A percentile compares a stretch with the other conserved stretches of the same genome.
These are phyloP conservation scores for Rhodomyrtus psidioides DNA, from an alignment of 441 rosid species.

Conservation along the genomic window DNA sequence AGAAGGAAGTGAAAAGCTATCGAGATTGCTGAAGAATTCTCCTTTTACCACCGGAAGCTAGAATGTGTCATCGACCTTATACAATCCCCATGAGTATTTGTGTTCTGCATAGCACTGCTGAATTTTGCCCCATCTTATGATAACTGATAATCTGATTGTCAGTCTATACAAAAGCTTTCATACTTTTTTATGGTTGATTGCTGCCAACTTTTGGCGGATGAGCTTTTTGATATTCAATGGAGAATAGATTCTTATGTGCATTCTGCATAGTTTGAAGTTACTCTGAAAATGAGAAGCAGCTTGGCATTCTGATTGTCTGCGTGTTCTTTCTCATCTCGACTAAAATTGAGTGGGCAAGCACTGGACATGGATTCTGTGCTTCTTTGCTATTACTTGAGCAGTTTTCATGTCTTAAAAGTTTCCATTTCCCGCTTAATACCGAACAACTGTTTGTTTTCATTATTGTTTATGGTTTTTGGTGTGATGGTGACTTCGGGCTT, in stretches of 20 bases:
- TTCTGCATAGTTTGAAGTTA: background rate
- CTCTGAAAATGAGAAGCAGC: background rate
- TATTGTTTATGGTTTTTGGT: background rate
- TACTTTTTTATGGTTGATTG: background rate
- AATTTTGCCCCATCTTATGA: background rate
- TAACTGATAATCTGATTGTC: background rate
- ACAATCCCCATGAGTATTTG: background rate
- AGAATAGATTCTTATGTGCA: background rate
- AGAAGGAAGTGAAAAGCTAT: background rate
- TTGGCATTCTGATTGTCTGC: background rate
- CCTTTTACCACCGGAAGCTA: background rate
- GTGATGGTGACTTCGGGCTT: background rate
- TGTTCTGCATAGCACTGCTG: background rate
- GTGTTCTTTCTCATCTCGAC: background rate
- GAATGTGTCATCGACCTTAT: fast-evolving
- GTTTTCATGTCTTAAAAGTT: background rate
- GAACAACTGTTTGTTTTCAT: background rate
- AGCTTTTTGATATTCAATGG: background rate
- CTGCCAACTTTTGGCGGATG: background rate
- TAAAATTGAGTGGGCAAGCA: background rate
- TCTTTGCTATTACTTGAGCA: background rate
- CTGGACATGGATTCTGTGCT: background rate
- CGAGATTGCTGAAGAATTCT: background rate
- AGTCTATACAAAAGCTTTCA: background rate
- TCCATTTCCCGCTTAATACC: background rate